Base-by-base conservation (phyloP, 2,329 filamentous ascomycete genomes). In the Cytospora schulzeri region DNA sequence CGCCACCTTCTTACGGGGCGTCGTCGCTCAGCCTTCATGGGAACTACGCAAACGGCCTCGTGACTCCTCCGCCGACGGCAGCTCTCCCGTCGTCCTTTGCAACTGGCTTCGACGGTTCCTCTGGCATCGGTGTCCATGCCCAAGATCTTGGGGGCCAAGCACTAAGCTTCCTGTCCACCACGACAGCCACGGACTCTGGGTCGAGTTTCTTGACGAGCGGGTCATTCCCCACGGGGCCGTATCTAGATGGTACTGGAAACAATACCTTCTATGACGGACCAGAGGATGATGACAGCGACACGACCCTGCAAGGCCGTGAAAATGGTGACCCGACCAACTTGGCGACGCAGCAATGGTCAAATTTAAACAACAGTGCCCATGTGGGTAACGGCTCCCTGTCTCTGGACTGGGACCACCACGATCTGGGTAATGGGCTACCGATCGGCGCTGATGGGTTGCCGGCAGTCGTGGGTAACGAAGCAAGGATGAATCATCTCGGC, bases 21-120 rank as follows among this genome's bases (percentile, higher is more conserved):
- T 55, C 68, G 12, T 65, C 67, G 2, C 58, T 77, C 6, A 76
- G 75, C 41, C 72, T 85, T 29, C 77, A 85, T 26, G 82, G 85
- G 67, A 77, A 77, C n/a, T 84, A 82, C 66, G 75, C 79, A 24
- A 79, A 80, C 65, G 84, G 83, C 2, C 80, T 87, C 22, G 80
- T 80, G 31, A 87, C 85, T 7, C 85, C 85, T 28, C 85, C 85
- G 4, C 84, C 83, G 5, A 83, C 81, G 2, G 84, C 83, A 1
- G 79, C 79, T 1, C 73, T 87, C 17, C 78, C 81, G 28, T 77
- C 77, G 45, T 78, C 79, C 0, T 83, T 83, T 69, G 76, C 79
- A 19, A 77, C 78, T 65, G 70, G 64, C 57, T 84, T 83, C 70
- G 80, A 83, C 63, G 67, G 63, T 24, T 59, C 63, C 5, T 63